Percentiles rank a stretch among this genome's conserved stretches.
phyloP scores from a whole-genome alignment of 2,329 filamentous ascomycete species.

The Colletotrichum tofieldiae region DNA sequence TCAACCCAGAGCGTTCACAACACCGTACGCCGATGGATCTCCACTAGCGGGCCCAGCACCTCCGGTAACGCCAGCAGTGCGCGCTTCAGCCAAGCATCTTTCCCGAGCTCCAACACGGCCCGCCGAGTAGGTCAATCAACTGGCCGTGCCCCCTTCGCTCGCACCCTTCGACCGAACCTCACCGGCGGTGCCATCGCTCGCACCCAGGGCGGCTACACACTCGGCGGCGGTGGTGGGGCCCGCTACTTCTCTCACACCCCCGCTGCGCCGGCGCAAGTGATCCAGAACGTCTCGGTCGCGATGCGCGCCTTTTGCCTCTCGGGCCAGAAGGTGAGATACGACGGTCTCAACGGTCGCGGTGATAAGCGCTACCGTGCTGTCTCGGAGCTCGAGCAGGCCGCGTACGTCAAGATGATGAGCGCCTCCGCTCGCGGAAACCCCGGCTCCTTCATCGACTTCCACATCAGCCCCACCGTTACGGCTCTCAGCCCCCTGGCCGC shows the following conservation, averaged over 20 bases:
- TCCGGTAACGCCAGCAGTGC: slow-evolving; percentile 49
- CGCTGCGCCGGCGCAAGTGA: slow-evolving; percentile 87
- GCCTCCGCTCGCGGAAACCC: slow-evolving; percentile 68
- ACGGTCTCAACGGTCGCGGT: slow-evolving; percentile 81
- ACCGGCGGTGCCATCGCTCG: slow-evolving; percentile 89
- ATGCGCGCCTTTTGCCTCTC: slow-evolving; percentile 94
- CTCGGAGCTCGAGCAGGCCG: slow-evolving; percentile 81
- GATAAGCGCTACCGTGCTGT: slow-evolving; percentile 86
- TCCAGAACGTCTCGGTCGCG: slow-evolving; percentile 95
- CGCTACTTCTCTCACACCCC: slow-evolving; percentile 94
- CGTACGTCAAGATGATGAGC: slow-evolving; percentile 76
- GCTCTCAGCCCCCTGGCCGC: slow-evolving; percentile 82
- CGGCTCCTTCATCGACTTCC: slow-evolving; percentile 91
- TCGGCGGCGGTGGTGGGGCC: slow-evolving; percentile 80
- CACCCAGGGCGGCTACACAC: slow-evolving; percentile 89
- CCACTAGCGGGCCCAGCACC: slow-evolving; percentile 45
- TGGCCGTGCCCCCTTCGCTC: slow-evolving; percentile 87
- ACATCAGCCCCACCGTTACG: slow-evolving; percentile 90
- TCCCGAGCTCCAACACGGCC: slow-evolving; percentile 65
- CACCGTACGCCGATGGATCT: slow-evolving; percentile 67
- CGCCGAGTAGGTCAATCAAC: slow-evolving; percentile 74
- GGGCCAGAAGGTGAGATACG: slow-evolving; percentile 89
- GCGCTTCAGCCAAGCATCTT: slow-evolving; percentile 64
- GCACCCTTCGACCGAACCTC: slow-evolving; percentile 89
- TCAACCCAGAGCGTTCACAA: slow-evolving; percentile 64